phyloP scores from a whole-genome alignment of 1,284 basidiomycete species.

The Pholiota adiposa region DNA sequence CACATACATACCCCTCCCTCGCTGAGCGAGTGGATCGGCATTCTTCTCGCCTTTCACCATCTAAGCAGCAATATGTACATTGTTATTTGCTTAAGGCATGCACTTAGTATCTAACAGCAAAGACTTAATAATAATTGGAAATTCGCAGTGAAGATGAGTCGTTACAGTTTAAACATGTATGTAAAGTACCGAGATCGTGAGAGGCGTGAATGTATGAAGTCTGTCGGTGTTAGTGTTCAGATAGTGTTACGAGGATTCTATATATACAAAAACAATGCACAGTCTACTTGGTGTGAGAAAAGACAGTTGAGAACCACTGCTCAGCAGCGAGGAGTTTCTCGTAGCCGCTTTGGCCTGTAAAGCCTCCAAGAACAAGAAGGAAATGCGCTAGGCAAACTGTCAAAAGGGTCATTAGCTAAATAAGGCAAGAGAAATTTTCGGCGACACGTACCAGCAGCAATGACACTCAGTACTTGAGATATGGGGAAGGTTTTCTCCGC shows the following conservation, averaged over 20 bases:
- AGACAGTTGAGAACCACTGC: slow-evolving; percentile 40
- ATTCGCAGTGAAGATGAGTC: not conserved
- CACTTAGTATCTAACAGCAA: slow-evolving; percentile 8
- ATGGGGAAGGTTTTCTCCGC: slow-evolving; percentile 33
- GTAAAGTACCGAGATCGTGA: not conserved
- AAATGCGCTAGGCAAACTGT: slow-evolving; percentile 55
- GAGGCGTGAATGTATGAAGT: not conserved
- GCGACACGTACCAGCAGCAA: slow-evolving; percentile 45
- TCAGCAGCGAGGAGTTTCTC: slow-evolving; percentile 48
- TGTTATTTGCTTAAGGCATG: slow-evolving; percentile 10
- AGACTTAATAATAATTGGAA: not conserved
- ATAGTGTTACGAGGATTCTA: slow-evolving; percentile 6
- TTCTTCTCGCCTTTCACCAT: not conserved
- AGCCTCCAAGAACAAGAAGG: slow-evolving; percentile 50
- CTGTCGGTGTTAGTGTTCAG: not conserved
- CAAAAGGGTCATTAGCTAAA: not conserved
- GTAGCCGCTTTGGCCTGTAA: slow-evolving; percentile 51
- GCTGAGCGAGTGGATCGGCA: slow-evolving; percentile 21
- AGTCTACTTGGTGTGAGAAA: slow-evolving; percentile 5
- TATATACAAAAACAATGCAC: not conserved
- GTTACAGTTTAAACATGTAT: not conserved
- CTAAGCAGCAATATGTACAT: slow-evolving; percentile 14
- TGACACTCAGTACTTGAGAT: slow-evolving; percentile 46
- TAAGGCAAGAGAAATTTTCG: not conserved
- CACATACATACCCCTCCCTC: slow-evolving; percentile 6